These are phyloP conservation scores for Mycena rebaudengoi DNA, from an alignment of 768 basidiomycete species.

Conservation along the genomic window DNA sequence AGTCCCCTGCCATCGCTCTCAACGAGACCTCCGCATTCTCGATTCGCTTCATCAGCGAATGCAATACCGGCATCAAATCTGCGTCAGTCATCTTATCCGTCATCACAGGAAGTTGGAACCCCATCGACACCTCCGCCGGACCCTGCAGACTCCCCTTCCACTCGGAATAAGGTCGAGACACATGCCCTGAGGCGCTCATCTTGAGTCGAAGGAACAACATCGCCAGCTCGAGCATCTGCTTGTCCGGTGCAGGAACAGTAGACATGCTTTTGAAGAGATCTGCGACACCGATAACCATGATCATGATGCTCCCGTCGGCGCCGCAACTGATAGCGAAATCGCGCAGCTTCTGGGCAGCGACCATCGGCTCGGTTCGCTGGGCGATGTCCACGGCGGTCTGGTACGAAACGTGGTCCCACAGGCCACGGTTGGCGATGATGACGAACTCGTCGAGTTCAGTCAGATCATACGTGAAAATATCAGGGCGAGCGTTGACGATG, in stretches of 20 bases:
- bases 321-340: constrained; percentile 98
- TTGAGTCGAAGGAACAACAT: too few species aligned
- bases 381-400: constrained; percentile 98
- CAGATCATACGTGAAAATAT: constrained; percentile 74
- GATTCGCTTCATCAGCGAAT: not conserved
- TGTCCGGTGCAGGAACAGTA: constrained; percentile 15
- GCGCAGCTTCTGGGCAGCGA: constrained; percentile 95
- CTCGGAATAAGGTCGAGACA: not conserved
- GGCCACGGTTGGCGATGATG: constrained; percentile 90
- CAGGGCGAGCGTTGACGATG: constrained; percentile 88
- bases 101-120: not conserved
- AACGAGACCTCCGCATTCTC: not conserved
- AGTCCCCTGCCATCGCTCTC: not conserved
- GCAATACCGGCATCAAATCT: not conserved
- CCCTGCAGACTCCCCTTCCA: not conserved
- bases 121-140: not conserved
- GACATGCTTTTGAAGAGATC: constrained; percentile 69
- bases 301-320: constrained; percentile 92
- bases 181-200: too few species aligned
- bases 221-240: not conserved
- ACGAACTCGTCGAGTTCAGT: constrained; percentile 93
- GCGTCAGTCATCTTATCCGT: constrained; percentile 1
- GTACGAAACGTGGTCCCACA: constrained; percentile 95
- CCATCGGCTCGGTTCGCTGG: constrained; percentile 64
- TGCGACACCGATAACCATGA: constrained; percentile 92